Evolutionary conservation across 2,329 filamentous ascomycete species (phyloP), one percentile per base, ranked within the genome.

Genomic region (Colletotrichum viniferum): DNA sequence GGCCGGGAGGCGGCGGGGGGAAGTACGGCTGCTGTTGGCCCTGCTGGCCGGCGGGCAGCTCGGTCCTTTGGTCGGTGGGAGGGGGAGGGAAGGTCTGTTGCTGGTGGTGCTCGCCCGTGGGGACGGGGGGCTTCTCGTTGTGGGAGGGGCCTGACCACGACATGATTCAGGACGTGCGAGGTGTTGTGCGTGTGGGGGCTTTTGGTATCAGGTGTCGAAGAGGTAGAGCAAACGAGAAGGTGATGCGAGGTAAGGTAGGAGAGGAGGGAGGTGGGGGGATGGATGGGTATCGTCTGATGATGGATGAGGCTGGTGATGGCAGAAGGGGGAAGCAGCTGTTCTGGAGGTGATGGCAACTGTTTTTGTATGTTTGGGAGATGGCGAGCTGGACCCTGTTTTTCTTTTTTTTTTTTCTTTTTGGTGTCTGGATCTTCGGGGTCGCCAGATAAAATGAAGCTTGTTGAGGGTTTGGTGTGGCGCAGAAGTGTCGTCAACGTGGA

Each of bases 111-210:
- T 76, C 32, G 24, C 67, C 67, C 56, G 66, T 68, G 36, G 69
- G 73, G 18, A 76, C 64, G 56, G 77, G 77, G 10, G 74, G 74
- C 71, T 77, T 77, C 68, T 77, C 77, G 34, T 75, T 69, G 69
- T 38, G 21, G 36, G 64, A 65, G 48, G 36, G 69, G 32, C 60
- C 69, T 28, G 69, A 63, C 69, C 70, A 68, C 32, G 74, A 76
- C 71, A 76, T 76, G 21, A 60, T 30, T 75, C 34, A 24, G 60
- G 60, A 48, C 38, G 38, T 48, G 38, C 18, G 38, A 48, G 38
- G 38, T 18, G 38, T 18, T n/a, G 38, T 43, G 16, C 14, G 7
- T 38, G 12, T 64, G 30, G 38, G n/a, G n/a, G 7, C 18, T 13
- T 13, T n/a, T 24, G 21, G 8, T 32, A 16, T n/a, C 26, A 21